Conservation (phyloP, 805 yeast species). For the Limtongia smithiae region DNA sequence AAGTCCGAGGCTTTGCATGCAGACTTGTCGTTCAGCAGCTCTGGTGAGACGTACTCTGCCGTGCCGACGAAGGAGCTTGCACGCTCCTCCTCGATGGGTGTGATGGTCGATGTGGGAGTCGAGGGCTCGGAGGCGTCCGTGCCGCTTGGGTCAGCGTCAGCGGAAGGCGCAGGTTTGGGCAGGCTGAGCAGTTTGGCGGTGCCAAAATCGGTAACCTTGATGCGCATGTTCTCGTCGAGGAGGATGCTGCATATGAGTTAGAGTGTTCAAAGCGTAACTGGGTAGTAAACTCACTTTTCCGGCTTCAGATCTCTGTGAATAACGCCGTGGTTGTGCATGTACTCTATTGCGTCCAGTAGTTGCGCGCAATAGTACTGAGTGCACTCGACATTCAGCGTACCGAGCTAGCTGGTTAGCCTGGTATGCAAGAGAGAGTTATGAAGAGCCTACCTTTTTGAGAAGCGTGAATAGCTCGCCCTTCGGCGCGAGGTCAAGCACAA, state of each 20-base stretch:
- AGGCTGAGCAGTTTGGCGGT: conserved; percentile 78
- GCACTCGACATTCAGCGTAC: conserved; percentile 71
- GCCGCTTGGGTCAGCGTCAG: neutral
- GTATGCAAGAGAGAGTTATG: neutral
- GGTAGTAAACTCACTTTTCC: conserved; percentile 49
- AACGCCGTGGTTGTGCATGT: conserved; percentile 84
- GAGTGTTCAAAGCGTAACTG: neutral
- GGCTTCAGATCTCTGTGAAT: conserved; percentile 95
- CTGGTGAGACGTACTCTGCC: conserved; percentile 95
- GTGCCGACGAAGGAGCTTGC: conserved; percentile 86
- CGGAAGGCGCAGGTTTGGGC: conserved; percentile 5
- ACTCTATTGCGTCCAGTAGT: conserved; percentile 83
- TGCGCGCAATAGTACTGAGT: conserved; percentile 80
- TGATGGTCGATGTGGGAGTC: neutral
- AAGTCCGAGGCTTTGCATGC: conserved; percentile 82
- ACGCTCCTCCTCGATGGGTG: conserved; percentile 29
- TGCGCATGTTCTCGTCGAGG: conserved; percentile 76
- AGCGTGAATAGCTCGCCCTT: conserved; percentile 88
- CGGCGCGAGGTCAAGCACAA: conserved; percentile 90
- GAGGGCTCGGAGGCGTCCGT: neutral
- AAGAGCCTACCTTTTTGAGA: conserved; percentile 49
- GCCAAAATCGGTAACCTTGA: conserved; percentile 95
- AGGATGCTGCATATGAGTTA: conserved; percentile 44
- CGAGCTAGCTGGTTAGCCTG: conserved; percentile 38
- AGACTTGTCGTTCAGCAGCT: conserved; percentile 67